Conservation (phyloP, 805 yeast genomes). For the Clavispora fructus region DNA sequence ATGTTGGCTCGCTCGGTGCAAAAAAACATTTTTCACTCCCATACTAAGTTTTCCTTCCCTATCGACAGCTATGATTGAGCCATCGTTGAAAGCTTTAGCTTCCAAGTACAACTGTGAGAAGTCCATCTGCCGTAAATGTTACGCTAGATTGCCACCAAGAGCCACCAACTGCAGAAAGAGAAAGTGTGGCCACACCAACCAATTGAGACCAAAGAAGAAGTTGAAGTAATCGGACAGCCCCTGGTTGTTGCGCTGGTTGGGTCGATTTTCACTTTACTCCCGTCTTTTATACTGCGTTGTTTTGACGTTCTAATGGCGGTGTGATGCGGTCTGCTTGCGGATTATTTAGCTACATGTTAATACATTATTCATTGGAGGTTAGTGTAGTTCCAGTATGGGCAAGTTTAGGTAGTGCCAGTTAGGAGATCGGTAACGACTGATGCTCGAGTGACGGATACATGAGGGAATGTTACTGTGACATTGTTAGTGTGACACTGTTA, state of each 20-base stretch:
- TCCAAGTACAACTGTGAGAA: slow-evolving; percentile 99
- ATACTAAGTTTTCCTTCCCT: slow-evolving; percentile 8
- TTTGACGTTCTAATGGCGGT: not conserved
- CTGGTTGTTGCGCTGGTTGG: not conserved
- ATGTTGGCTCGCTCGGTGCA: slow-evolving; percentile 7
- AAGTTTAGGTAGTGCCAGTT: no score
- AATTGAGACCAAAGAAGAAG: slow-evolving; percentile 99
- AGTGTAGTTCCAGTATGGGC: not conserved
- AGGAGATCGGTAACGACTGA: no score
- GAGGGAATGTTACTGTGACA: no score
- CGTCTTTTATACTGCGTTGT: not conserved
- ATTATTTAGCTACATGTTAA: slow-evolving; percentile 13
- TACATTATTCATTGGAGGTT: slow-evolving; percentile 8
- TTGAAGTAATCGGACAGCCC: slow-evolving; percentile 61
- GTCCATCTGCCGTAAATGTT: slow-evolving; percentile 98
- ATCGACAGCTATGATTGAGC: slow-evolving; percentile 73
- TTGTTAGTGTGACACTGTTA: no score
- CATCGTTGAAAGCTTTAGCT: slow-evolving; percentile 98
- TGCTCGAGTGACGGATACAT: no score
- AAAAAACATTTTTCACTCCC: slow-evolving; percentile 10
- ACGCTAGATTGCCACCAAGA: slow-evolving; percentile 99
- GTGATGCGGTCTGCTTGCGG: not conserved
- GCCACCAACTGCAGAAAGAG: slow-evolving; percentile 99
- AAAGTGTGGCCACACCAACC: slow-evolving; percentile 99
- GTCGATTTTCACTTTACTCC: not conserved